Percentiles rank a stretch among this genome's conserved stretches.
Evolutionary conservation across 2,329 filamentous ascomycete species (phyloP).

Genomic region (Onygenales sp.): DNA sequence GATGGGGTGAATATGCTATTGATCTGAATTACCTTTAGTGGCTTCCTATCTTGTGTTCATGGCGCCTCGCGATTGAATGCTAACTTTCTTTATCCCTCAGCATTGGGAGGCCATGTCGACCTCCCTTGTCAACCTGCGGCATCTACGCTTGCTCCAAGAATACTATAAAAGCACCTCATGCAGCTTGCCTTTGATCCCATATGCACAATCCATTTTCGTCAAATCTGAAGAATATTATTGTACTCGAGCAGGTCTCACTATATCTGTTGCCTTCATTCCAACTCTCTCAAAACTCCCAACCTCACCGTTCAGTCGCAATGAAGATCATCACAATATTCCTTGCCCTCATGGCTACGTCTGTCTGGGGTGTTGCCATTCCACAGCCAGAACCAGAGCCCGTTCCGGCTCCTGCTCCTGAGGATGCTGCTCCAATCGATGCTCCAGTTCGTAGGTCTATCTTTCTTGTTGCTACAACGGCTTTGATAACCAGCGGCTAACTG

Average conservation of each 20-base stretch:
- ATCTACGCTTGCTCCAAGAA: background rate
- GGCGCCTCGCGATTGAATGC: background rate
- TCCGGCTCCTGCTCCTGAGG: background rate
- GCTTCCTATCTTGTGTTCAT: background rate
- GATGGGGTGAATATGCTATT: slow-evolving; percentile 1
- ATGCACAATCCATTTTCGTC: background rate
- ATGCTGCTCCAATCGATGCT: slow-evolving; percentile 1
- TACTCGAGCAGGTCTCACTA: slow-evolving; percentile 2
- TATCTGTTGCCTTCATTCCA: slow-evolving; percentile 9
- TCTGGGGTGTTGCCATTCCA: slow-evolving; percentile 21
- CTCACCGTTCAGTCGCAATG: slow-evolving; percentile 29
- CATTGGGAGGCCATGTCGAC: background rate
- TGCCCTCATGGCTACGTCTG: slow-evolving; percentile 31
- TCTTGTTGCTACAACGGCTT: slow-evolving; percentile 15
- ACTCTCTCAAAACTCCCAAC: slow-evolving; percentile 6
- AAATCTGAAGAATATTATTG: background rate
- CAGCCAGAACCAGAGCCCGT: background rate
- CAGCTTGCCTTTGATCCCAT: background rate
- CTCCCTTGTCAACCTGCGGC: background rate
- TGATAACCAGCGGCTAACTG: slow-evolving; percentile 18
- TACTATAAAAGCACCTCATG: slow-evolving; percentile 2
- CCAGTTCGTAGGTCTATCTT: background rate
- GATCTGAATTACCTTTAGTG: background rate
- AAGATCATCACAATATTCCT: slow-evolving; percentile 37
- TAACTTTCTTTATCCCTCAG: slow-evolving; percentile 4